A percentile compares a stretch with the other conserved stretches of the same genome.
Conservation (phyloP, 148 eudicot species). For the Rhododendron ferrugineum region DNA sequence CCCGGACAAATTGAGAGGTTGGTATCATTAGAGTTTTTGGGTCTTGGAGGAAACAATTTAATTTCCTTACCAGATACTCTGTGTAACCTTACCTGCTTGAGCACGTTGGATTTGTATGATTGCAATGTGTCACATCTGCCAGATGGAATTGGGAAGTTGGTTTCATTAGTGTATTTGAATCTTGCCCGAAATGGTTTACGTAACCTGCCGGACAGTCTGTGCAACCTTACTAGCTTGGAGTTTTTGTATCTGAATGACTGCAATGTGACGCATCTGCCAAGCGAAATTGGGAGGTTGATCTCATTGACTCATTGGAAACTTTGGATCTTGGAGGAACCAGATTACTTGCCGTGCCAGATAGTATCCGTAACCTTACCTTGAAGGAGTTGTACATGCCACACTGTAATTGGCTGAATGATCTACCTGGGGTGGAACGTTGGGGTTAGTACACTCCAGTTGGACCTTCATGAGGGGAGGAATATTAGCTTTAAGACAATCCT, state of each 20-base stretch:
- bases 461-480: no score
- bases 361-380: background rate
- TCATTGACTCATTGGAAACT: background rate
- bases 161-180: background rate
- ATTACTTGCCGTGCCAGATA: background rate
- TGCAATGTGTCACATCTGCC: no score
- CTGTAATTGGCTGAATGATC: background rate
- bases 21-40: background rate
- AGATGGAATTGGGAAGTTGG: background rate
- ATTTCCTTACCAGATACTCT: background rate
- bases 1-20: background rate
- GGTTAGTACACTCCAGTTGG: no score
- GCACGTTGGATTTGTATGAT: no score
- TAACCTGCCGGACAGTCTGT: background rate
- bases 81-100: no score
- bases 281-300: background rate
- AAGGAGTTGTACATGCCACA: background rate
- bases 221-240: background rate
- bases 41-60: background rate
- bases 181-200: background rate
- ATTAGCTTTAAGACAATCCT: no score
- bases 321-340: background rate
- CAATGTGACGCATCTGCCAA: background rate
- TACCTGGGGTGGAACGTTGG: no score
- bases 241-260: background rate